Percentiles rank a stretch among this genome's conserved stretches.
These are phyloP conservation scores for Stagonosporopsis chrysanthemi DNA, from an alignment of 2,329 filamentous ascomycete genomes.

Conservation along the genomic window DNA sequence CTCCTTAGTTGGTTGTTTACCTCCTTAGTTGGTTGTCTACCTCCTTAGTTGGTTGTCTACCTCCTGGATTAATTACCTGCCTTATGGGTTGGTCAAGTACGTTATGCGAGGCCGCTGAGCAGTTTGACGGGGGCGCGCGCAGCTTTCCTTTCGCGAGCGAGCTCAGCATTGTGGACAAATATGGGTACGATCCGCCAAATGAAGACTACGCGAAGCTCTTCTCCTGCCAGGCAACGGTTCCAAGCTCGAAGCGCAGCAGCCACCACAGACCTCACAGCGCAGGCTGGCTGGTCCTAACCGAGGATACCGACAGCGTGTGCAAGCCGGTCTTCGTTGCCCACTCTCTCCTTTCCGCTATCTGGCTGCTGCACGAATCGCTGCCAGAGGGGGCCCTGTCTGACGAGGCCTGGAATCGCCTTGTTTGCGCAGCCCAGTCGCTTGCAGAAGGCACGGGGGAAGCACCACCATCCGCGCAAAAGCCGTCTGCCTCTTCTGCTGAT, in stretches of 20 bases:
- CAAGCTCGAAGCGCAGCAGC: neutral
- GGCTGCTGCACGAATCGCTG: constrained; percentile 8
- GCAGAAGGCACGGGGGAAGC: no score
- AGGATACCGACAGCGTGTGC: neutral
- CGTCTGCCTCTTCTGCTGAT: no score
- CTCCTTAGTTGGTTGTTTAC: no score
- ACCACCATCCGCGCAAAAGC: no score
- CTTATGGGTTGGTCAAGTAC: no score
- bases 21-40: no score
- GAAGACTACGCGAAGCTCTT: constrained; percentile 2
- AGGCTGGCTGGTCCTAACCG: constrained; percentile 6
- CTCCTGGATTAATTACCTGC: no score
- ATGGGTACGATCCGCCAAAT: neutral
- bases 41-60: no score
- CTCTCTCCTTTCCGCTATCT: constrained; percentile 4
- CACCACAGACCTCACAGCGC: neutral
- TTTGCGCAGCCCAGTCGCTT: constrained; percentile 2
- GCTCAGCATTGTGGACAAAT: neutral
- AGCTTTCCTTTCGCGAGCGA: constrained; percentile 1
- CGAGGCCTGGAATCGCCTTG: neutral
- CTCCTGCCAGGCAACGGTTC: neutral
- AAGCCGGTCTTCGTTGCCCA: constrained; percentile 6
- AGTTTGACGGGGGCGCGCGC: neutral
- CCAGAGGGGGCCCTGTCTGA: neutral
- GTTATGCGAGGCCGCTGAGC: neutral